Evolutionary conservation across 768 basidiomycete species (phyloP).

Genomic region (Leccinum pellstonianum): DNA sequence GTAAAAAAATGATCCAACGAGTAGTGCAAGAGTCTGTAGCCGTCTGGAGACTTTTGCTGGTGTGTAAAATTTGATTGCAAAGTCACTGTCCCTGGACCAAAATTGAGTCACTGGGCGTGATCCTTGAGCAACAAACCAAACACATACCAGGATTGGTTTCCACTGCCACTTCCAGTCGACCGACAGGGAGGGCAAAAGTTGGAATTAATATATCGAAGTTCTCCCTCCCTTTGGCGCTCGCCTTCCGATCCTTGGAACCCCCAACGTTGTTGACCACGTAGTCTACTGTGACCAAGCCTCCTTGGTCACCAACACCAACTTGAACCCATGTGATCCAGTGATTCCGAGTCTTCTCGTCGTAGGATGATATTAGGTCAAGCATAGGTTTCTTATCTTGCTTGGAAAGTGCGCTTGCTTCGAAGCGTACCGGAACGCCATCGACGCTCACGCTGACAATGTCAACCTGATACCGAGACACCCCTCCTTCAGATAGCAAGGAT

Average conservation of each 20-base stretch:
- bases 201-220: constrained; percentile 57
- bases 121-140: neutral
- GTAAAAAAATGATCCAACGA: constrained; percentile 57
- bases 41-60: constrained; percentile 40
- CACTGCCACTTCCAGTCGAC: constrained; percentile 61
- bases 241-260: constrained; percentile 28
- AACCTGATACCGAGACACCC: constrained; percentile 40
- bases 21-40: constrained; percentile 53
- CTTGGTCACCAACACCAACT: constrained; percentile 51
- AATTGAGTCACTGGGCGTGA: constrained; percentile 6
- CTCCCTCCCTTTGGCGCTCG: constrained; percentile 31
- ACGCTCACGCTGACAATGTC: constrained; percentile 55
- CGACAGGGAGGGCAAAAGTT: constrained; percentile 69
- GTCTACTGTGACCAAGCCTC: constrained; percentile 56
- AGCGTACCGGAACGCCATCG: constrained; percentile 63
- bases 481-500: constrained; percentile 17
- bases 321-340: constrained; percentile 68
- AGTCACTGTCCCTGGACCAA: constrained; percentile 44
- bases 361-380: constrained; percentile 40
- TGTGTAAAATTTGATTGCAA: constrained; percentile 58
- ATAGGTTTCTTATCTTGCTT: constrained; percentile 36
- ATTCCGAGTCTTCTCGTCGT: constrained; percentile 54
- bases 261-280: constrained; percentile 53
- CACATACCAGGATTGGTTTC: constrained; percentile 52
- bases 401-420: constrained; percentile 47